Percentiles rank a stretch among this genome's conserved stretches.
These are phyloP conservation scores for Cryptococcus deneoformans DNA, from an alignment of 1,284 basidiomycete species.

Conservation along the genomic window DNA sequence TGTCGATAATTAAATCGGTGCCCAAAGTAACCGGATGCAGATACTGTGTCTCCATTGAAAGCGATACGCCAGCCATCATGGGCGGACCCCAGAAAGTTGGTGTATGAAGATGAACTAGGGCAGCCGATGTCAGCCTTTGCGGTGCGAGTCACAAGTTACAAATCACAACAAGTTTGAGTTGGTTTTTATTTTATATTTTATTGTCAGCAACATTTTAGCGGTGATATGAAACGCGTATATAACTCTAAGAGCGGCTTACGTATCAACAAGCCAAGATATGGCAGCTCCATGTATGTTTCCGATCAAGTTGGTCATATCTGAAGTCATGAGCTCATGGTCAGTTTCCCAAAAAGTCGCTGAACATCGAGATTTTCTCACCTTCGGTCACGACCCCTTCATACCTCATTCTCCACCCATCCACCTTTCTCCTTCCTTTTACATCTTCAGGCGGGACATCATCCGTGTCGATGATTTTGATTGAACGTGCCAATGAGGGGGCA, in stretches of 20 bases:
- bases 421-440: not conserved
- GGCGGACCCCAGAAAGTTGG: conserved; percentile 41
- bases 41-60: conserved; percentile 34
- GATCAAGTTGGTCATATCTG: conserved; percentile 35
- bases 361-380: not conserved
- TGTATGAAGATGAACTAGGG: conserved; percentile 24
- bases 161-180: no score
- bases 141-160: not conserved
- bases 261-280: conserved; percentile 38
- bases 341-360: not conserved
- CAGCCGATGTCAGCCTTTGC: conserved; percentile 25
- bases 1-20: conserved; percentile 9
- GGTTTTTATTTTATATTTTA: no score
- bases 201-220: not conserved
- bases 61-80: conserved; percentile 33
- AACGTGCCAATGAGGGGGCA: not conserved
- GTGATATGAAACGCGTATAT: not conserved
- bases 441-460: not conserved
- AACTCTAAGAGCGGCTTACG: conserved; percentile 15
- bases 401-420: not conserved
- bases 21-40: conserved; percentile 23
- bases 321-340: not conserved
- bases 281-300: conserved; percentile 40
- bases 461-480: not conserved
- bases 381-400: not conserved